These are phyloP conservation scores for Abrus pulchellus DNA, from an alignment of 306 rosid species.

Conservation along the genomic window DNA sequence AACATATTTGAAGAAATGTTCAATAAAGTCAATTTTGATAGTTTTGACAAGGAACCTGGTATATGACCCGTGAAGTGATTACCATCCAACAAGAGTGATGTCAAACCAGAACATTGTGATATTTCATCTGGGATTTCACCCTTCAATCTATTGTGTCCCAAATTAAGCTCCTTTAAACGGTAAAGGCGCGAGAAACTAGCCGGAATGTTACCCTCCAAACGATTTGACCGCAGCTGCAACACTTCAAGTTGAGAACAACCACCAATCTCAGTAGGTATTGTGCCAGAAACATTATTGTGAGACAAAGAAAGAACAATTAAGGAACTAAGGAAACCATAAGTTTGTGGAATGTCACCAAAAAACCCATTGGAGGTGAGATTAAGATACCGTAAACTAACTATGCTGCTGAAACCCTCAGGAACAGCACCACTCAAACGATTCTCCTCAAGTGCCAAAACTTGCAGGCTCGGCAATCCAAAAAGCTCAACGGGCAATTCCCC, in stretches of 20 bases:
- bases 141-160: conserved; percentile 65
- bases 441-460: conserved; percentile 71
- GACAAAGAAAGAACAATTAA: conserved; percentile 68
- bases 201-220: conserved; percentile 58
- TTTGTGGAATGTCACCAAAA: conserved; percentile 69
- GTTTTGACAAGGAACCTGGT: conserved; percentile 65
- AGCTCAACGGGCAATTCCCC: conserved; percentile 80
- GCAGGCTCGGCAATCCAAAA: conserved; percentile 77
- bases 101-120: conserved; percentile 66
- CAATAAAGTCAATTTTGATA: conserved; percentile 62
- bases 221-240: conserved; percentile 70
- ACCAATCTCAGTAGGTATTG: conserved; percentile 68
- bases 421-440: conserved; percentile 71
- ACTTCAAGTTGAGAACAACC: conserved; percentile 75
- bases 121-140: conserved; percentile 79
- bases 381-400: conserved; percentile 66
- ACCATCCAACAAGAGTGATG: conserved; percentile 60
- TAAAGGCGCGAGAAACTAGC: conserved; percentile 57
- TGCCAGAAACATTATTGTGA: conserved; percentile 64
- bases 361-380: conserved; percentile 72
- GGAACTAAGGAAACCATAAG: conserved; percentile 73
- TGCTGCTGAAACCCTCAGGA: conserved; percentile 90
- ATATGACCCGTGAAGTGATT: conserved; percentile 72
- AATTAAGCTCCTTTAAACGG: conserved; percentile 67
- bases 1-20: conserved; percentile 73